Evolutionary conservation across 2,329 filamentous ascomycete genomes (phyloP).

Genomic region (Pestalotiopsis sp.): DNA sequence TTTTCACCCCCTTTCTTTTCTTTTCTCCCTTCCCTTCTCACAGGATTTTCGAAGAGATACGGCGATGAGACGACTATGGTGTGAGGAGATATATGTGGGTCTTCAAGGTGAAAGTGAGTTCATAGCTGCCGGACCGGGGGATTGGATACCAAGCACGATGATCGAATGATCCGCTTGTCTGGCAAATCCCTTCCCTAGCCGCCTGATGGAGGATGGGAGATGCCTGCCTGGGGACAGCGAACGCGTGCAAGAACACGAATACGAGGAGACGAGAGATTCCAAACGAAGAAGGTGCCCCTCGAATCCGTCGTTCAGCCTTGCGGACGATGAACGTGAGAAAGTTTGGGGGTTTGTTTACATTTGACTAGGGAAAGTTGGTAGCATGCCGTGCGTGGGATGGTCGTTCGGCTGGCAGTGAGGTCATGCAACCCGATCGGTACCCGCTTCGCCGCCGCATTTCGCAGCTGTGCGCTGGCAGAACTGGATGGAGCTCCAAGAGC

Average conservation of each 20-base stretch:
- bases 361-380: background rate
- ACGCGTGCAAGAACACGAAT: background rate
- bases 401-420: background rate
- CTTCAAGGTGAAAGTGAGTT: background rate
- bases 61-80: conserved; percentile 9
- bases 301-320: background rate
- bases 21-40: background rate
- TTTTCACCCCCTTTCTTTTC: conserved; percentile 14
- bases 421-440: background rate
- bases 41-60: background rate
- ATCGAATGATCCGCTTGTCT: conserved; percentile 12
- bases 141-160: conserved; percentile 5
- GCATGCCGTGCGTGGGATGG: background rate
- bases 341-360: background rate
- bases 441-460: background rate
- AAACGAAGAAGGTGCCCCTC: background rate
- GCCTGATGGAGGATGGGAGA: background rate
- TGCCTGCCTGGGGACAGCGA: background rate
- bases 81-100: conserved; percentile 14
- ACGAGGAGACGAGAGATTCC: background rate
- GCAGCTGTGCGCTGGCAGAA: background rate
- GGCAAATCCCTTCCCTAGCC: background rate
- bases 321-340: background rate
- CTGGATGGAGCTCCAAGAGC: background rate
- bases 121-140: conserved; percentile 13